Conservation (phyloP, 2,329 filamentous ascomycete species). For the Colletotrichum orchidophilum region DNA sequence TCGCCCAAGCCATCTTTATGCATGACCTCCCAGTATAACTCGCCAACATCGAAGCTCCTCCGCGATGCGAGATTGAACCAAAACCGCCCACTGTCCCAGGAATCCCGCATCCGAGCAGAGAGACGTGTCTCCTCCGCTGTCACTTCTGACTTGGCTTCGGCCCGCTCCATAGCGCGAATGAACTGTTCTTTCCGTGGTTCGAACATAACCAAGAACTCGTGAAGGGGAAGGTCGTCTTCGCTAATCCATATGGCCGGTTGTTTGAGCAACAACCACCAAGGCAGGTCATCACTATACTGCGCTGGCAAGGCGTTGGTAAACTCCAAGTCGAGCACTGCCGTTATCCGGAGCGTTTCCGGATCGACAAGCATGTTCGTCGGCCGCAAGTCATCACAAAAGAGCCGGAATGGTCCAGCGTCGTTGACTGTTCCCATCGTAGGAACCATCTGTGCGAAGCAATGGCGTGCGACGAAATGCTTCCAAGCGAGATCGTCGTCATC, state of each 20-base stretch:
- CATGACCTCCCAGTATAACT: slow-evolving; percentile 43
- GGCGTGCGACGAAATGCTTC: slow-evolving; percentile 45
- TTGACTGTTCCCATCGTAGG: slow-evolving; percentile 39
- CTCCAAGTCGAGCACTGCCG: slow-evolving; percentile 50
- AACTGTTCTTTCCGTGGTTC: slow-evolving; percentile 48
- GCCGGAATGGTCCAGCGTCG: slow-evolving; percentile 46
- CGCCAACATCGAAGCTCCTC: slow-evolving; percentile 48
- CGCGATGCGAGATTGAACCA: slow-evolving; percentile 50
- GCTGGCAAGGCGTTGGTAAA: slow-evolving; percentile 52
- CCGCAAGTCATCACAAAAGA: slow-evolving; percentile 51
- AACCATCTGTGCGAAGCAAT: slow-evolving; percentile 44
- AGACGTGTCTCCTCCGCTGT: slow-evolving; percentile 20
- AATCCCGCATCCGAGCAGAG: slow-evolving; percentile 44
- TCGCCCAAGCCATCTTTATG: slow-evolving; percentile 24
- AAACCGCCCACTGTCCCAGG: slow-evolving; percentile 45
- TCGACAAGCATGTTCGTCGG: slow-evolving; percentile 51
- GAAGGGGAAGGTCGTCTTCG: slow-evolving; percentile 20
- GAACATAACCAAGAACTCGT: slow-evolving; percentile 40
- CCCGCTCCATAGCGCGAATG: slow-evolving; percentile 44
- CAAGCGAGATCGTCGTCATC: slow-evolving; percentile 39
- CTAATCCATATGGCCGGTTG: slow-evolving; percentile 39
- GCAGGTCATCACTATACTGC: slow-evolving; percentile 48
- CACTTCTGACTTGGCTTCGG: slow-evolving; percentile 34
- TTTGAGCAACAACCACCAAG: slow-evolving; percentile 50
- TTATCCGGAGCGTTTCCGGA: slow-evolving; percentile 45